phyloP scores from a whole-genome alignment of 331 rosid genomes.

The Malus hybrid region DNA sequence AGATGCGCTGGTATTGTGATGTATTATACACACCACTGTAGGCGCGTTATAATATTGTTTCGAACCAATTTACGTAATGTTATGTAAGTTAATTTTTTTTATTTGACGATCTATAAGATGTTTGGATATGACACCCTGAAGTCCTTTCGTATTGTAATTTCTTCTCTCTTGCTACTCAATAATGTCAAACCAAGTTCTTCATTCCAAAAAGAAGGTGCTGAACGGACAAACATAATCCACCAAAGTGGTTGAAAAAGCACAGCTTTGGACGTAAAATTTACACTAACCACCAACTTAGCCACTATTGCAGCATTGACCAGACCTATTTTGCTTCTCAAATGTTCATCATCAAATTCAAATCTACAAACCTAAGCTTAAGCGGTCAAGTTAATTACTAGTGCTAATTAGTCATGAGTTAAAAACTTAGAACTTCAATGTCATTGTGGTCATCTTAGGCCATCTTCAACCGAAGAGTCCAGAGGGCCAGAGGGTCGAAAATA shows the following conservation, averaged over 20 bases:
- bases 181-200: too few species aligned
- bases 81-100: too few species aligned
- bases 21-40: too few species aligned
- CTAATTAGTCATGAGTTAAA: background rate
- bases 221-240: background rate
- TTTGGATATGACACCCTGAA: background rate
- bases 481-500: too few species aligned
- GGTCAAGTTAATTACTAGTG: background rate
- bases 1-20: too few species aligned
- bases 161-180: too few species aligned
- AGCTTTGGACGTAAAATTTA: background rate
- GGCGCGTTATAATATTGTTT: too few species aligned
- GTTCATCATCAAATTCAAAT: background rate
- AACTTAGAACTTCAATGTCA: background rate
- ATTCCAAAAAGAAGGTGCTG: background rate
- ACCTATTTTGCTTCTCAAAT: background rate
- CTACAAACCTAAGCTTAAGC: background rate
- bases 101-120: too few species aligned
- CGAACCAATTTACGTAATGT: too few species aligned
- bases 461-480: too few species aligned
- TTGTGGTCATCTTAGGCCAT: too few species aligned
- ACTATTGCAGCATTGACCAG: constrained; percentile 5
- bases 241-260: background rate
- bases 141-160: too few species aligned
- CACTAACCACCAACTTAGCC: background rate